Percentiles rank a stretch among this genome's conserved stretches.
phyloP scores from a whole-genome alignment of 306 rosid species.

The Citrullus colocynthis region DNA sequence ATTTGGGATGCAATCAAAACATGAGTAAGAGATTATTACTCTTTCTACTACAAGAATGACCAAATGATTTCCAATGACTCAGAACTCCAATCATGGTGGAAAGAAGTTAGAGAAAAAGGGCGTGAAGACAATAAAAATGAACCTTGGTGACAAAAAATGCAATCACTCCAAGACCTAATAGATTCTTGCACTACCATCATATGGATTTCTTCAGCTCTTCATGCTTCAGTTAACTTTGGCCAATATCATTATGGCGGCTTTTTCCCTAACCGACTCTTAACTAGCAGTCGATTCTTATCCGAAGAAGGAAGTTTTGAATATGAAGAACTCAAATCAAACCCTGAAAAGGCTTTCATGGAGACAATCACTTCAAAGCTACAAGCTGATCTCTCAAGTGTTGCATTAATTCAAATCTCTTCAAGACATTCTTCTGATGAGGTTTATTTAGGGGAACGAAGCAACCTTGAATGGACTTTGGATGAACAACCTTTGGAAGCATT shows the following conservation, averaged over 20 bases:
- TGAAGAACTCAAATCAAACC: conserved; percentile 31
- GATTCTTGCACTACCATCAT: conserved; percentile 28
- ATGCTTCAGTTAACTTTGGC: conserved; percentile 48
- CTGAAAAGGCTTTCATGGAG: conserved; percentile 42
- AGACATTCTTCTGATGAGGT: conserved; percentile 63
- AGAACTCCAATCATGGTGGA: no score
- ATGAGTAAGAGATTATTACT: no score
- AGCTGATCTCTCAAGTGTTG: conserved; percentile 29
- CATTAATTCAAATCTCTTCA: conserved; percentile 45
- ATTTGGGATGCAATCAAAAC: no score
- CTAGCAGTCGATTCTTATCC: conserved; percentile 19
- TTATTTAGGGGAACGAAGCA: conserved; percentile 50
- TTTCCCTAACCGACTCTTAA: conserved; percentile 43
- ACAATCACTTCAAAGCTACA: conserved; percentile 10
- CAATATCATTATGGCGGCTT: conserved; percentile 48
- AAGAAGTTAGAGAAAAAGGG: no score
- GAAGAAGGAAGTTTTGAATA: conserved; percentile 31
- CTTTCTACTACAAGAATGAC: no score
- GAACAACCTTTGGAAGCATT: conserved; percentile 24
- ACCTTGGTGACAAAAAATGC: no score
- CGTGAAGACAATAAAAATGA: no score
- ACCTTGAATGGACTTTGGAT: conserved; percentile 50
- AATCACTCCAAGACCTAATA: no score
- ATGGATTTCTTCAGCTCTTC: conserved; percentile 52
- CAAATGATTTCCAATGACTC: no score